A percentile compares a stretch with the other conserved stretches of the same genome.
Evolutionary conservation across 306 rosid species (phyloP).

Genomic region (Trichosanthes truncata): DNA sequence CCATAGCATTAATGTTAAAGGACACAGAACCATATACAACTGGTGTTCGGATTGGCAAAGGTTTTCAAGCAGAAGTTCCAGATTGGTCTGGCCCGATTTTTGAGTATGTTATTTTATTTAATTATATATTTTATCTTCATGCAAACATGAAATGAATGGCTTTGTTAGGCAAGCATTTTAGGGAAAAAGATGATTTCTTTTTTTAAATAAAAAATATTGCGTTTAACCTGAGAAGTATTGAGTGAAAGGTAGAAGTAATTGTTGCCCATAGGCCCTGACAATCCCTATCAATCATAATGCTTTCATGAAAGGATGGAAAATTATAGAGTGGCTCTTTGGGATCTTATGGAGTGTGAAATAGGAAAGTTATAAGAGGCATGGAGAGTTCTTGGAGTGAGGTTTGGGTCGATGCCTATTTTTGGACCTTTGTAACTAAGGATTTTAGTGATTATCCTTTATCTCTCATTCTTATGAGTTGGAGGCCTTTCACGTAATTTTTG

Average conservation of each 20-base stretch:
- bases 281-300: background rate
- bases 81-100: constrained; percentile 63
- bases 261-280: background rate
- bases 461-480: background rate
- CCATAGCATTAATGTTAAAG: constrained; percentile 46
- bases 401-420: background rate
- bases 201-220: background rate
- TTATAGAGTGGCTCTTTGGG: background rate
- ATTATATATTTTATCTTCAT: constrained; percentile 1
- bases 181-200: background rate
- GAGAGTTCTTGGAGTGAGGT: background rate
- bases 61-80: constrained; percentile 82
- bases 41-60: constrained; percentile 78
- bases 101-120: constrained; percentile 36
- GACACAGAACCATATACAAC: constrained; percentile 41
- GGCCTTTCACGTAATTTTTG: background rate
- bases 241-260: background rate
- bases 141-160: background rate
- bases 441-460: background rate
- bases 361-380: background rate
- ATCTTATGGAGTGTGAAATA: background rate
- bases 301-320: background rate
- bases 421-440: background rate
- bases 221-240: background rate
- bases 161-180: background rate